Conservation (phyloP, 148 eudicot species). For the Dysphania ambrosioides region DNA sequence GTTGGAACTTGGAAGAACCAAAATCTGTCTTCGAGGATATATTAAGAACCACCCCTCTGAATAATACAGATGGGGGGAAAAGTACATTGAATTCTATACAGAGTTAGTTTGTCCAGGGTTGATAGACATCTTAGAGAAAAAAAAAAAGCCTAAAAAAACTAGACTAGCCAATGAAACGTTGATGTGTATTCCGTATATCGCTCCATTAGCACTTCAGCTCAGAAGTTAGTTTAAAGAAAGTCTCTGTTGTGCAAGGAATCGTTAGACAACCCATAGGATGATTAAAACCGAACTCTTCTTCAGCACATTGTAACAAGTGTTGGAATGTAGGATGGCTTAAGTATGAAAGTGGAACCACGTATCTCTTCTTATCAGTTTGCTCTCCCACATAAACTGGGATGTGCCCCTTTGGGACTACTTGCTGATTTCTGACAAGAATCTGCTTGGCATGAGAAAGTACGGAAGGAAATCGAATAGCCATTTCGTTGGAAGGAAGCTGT, state of each 20-base stretch:
- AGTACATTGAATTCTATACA: slow-evolving; percentile 8
- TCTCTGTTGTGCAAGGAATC: slow-evolving; percentile 19
- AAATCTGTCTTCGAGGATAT: background rate
- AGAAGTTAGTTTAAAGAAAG: slow-evolving; percentile 9
- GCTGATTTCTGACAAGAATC: slow-evolving; percentile 11
- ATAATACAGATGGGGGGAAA: slow-evolving; percentile 14
- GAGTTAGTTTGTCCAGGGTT: background rate
- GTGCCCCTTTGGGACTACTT: slow-evolving; percentile 12
- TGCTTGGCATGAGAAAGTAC: slow-evolving; percentile 16
- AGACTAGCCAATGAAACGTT: background rate
- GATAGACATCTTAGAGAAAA: background rate
- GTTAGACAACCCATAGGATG: slow-evolving; percentile 25
- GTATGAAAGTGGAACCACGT: slow-evolving; percentile 24
- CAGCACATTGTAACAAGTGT: slow-evolving; percentile 25
- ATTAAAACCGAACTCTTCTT: slow-evolving; percentile 31
- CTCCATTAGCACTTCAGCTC: background rate
- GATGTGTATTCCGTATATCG: background rate
- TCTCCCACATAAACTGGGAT: slow-evolving; percentile 24
- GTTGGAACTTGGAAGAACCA: background rate
- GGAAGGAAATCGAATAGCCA: slow-evolving; percentile 5
- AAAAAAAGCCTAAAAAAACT: background rate
- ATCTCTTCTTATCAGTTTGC: slow-evolving; percentile 19
- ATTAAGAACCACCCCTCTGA: slow-evolving; percentile 8
- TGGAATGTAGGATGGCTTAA: slow-evolving; percentile 30
- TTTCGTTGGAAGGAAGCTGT: background rate